A percentile compares a stretch with the other conserved stretches of the same genome.
phyloP scores from a whole-genome alignment of 106 monocot species.

The Iris macrosiphon region DNA sequence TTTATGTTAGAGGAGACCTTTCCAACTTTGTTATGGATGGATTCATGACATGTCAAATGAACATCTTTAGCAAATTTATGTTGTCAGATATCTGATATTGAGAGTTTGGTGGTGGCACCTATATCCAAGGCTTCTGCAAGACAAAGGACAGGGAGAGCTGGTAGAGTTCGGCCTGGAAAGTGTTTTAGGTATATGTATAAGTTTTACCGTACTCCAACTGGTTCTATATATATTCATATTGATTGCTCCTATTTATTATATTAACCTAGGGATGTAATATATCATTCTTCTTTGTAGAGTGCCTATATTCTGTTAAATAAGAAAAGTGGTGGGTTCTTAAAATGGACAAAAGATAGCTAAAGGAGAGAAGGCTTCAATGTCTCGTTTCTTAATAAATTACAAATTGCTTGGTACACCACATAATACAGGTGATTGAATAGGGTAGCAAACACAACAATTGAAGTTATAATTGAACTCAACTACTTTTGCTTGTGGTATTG shows the following conservation, averaged over 20 bases:
- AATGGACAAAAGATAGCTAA: too few relatives aligned
- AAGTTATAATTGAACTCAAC: too few relatives aligned
- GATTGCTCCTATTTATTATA: neutral
- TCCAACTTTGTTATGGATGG: too few relatives aligned
- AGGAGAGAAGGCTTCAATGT: too few relatives aligned
- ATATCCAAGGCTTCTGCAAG: slow-evolving; percentile 97
- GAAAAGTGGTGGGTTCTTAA: too few relatives aligned
- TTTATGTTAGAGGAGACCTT: too few relatives aligned
- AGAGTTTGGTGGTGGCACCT: slow-evolving; percentile 88
- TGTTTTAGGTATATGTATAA: slow-evolving; percentile 69
- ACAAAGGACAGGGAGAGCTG: slow-evolving; percentile 93
- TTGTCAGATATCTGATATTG: slow-evolving; percentile 82
- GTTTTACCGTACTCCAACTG: neutral
- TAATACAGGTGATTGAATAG: too few relatives aligned
- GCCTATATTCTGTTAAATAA: neutral
- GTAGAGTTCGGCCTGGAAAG: slow-evolving; percentile 86
- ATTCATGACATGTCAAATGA: too few relatives aligned
- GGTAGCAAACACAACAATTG: too few relatives aligned
- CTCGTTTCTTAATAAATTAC: too few relatives aligned
- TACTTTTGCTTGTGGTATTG: neutral
- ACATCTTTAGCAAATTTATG: neutral
- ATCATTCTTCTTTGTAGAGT: neutral
- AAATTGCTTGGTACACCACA: too few relatives aligned
- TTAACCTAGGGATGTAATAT: neutral
- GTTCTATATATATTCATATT: neutral